phyloP scores from a whole-genome alignment of 148 eudicot genomes.

The Rhododendron henanense region DNA sequence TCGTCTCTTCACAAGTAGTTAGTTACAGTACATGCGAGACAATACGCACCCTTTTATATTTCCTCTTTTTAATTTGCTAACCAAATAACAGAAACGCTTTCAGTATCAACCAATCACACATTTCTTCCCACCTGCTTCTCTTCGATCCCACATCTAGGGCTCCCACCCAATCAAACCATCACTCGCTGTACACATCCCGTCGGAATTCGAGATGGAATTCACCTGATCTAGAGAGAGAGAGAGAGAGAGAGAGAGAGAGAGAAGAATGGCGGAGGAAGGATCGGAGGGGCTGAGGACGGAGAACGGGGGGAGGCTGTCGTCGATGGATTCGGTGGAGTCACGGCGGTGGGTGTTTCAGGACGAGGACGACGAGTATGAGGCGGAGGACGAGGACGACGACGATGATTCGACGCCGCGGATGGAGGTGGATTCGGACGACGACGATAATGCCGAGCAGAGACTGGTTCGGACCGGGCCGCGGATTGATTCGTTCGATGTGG shows the following conservation, averaged over 20 bases:
- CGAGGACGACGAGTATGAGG: conserved; percentile 50
- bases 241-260: neutral
- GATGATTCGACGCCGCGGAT: conserved; percentile 31
- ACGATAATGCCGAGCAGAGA: conserved; percentile 54
- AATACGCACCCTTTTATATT: neutral
- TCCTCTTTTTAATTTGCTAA: neutral
- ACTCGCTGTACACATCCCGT: neutral
- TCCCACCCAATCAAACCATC: neutral
- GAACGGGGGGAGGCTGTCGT: conserved; percentile 23
- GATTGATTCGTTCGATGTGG: conserved; percentile 90
- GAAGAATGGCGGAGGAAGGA: conserved; percentile 34
- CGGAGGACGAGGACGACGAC: conserved; percentile 30
- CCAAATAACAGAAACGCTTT: neutral
- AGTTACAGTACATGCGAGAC: neutral
- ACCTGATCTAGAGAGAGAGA: neutral
- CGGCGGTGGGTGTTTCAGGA: conserved; percentile 44
- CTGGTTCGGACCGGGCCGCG: conserved; percentile 83
- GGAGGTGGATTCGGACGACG: conserved; percentile 56
- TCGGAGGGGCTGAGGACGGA: conserved; percentile 43
- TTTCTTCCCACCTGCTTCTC: neutral
- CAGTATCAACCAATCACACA: neutral
- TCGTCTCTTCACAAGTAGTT: neutral
- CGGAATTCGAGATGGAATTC: neutral
- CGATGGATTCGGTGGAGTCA: conserved; percentile 74
- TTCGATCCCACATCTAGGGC: conserved; percentile 1